Conservation (phyloP, 129 eudicot species). For the Solidago caesia region DNA sequence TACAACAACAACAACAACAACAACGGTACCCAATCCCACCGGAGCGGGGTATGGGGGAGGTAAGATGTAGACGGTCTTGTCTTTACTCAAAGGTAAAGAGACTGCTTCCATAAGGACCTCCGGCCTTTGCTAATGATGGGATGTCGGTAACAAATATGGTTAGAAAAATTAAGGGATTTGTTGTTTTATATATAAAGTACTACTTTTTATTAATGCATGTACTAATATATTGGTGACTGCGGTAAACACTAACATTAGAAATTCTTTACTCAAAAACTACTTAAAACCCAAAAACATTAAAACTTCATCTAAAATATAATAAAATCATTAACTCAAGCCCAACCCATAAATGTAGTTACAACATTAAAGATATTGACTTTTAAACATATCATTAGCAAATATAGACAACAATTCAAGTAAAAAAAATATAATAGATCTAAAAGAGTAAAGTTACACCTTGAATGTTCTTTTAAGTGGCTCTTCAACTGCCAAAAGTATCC, state of each 20-base stretch:
- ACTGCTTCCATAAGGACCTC: no score
- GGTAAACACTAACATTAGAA: no score
- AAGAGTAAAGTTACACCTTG: conserved; percentile 48
- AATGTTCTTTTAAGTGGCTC: conserved; percentile 63
- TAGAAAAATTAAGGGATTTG: no score
- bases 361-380: conserved; percentile 30
- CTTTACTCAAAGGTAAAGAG: conserved; percentile 29
- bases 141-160: no score
- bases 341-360: not conserved
- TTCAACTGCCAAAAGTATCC: conserved; percentile 53
- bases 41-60: no score
- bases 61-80: conserved; percentile 7
- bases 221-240: no score
- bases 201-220: no score
- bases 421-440: conserved; percentile 31
- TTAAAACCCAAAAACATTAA: not conserved
- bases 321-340: conserved; percentile 19
- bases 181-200: no score
- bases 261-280: not conserved
- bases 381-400: not conserved
- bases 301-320: not conserved
- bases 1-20: conserved; percentile 32
- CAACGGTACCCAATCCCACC: conserved; percentile 50
- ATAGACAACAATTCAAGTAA: conserved; percentile 3
- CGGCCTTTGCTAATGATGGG: no score